Conservation (phyloP, 2,329 filamentous ascomycete species). For the Beauveria rudraprayagi region DNA sequence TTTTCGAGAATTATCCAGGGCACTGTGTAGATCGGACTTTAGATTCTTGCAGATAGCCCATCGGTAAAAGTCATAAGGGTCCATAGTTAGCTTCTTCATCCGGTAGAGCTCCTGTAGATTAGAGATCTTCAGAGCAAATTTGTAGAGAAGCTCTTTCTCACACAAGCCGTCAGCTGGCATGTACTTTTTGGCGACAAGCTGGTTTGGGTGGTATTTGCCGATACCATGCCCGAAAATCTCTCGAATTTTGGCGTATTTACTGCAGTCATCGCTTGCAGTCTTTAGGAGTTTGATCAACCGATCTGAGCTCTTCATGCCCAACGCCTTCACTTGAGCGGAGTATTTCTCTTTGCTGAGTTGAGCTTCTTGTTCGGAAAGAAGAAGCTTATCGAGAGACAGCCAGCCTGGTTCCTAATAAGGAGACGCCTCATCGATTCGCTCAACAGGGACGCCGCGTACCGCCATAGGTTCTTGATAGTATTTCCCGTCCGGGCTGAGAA, state of each 20-base stretch:
- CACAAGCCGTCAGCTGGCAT: conserved; percentile 25
- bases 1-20: neutral
- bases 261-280: conserved; percentile 23
- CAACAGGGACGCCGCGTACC: conserved; percentile 21
- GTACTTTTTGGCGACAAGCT: conserved; percentile 25
- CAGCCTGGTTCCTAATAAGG: conserved; percentile 25
- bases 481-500: conserved; percentile 16
- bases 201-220: conserved; percentile 28
- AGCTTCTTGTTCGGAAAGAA: conserved; percentile 20
- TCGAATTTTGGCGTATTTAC: conserved; percentile 26
- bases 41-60: conserved; percentile 13
- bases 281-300: conserved; percentile 16
- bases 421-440: conserved; percentile 20
- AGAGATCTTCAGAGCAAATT: conserved; percentile 25
- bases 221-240: conserved; percentile 24
- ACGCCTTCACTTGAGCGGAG: neutral
- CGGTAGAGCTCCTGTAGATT: conserved; percentile 22
- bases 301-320: neutral
- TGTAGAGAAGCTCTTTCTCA: conserved; percentile 28
- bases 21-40: neutral
- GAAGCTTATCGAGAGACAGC: conserved; percentile 22
- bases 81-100: conserved; percentile 24
- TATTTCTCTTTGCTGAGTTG: conserved; percentile 14
- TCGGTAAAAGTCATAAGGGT: conserved; percentile 30
- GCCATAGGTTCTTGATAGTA: conserved; percentile 19